Conservation (phyloP, 192 early-diverging fungal genomes). For the Gigaspora rosea region DNA sequence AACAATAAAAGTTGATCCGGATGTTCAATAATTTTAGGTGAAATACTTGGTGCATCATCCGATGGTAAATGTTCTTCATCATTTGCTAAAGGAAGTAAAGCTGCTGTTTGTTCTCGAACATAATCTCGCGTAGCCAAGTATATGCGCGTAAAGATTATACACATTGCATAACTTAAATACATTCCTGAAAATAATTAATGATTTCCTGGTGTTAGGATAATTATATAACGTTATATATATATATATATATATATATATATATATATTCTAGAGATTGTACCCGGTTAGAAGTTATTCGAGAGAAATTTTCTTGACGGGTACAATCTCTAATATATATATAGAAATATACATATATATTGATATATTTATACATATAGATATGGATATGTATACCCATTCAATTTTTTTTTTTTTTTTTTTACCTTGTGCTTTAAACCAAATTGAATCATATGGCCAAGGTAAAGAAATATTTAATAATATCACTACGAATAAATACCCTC, state of each 20-base stretch:
- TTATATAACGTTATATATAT: background rate
- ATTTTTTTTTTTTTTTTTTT: background rate
- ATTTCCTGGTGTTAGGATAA: too few species aligned
- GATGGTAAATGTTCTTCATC: constrained; percentile 18
- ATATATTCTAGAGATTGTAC: too few species aligned
- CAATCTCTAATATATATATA: background rate
- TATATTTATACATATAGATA: background rate
- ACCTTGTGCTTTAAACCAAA: constrained; percentile 44
- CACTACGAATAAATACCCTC: constrained; percentile 15
- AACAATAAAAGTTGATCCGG: constrained; percentile 21
- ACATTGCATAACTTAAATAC: constrained; percentile 22
- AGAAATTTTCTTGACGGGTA: too few species aligned
- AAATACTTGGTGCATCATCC: background rate
- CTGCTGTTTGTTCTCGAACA: constrained; percentile 6
- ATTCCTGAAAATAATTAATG: constrained; percentile 17
- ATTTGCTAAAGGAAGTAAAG: background rate
- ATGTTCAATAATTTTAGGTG: constrained; percentile 13
- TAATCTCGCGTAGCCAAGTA: constrained; percentile 28
- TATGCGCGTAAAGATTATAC: constrained; percentile 34
- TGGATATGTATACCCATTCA: background rate
- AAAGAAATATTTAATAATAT: constrained; percentile 26
- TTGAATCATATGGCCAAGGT: constrained; percentile 42
- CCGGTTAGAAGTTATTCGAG: too few species aligned
- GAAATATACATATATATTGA: background rate
- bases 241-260: background rate